A percentile compares a stretch with the other conserved stretches of the same genome.
phyloP scores from a whole-genome alignment of 2,329 filamentous ascomycete genomes.

The Aspergillus uvarum region DNA sequence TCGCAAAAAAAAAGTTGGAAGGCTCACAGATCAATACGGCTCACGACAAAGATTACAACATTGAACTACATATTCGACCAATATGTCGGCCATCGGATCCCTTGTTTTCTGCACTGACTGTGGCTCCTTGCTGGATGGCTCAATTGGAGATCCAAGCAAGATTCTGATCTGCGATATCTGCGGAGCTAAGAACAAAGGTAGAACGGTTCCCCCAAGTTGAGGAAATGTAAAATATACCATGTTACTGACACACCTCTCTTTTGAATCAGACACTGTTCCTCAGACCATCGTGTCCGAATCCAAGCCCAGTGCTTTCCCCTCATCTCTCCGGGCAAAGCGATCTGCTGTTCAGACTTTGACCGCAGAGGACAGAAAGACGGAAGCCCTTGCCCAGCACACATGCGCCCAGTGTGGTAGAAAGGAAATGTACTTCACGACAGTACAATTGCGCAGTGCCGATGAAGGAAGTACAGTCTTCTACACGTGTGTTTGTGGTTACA shows the following conservation, averaged over 20 bases:
- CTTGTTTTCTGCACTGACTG: slow-evolving; percentile 92
- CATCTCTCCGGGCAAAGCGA: slow-evolving; percentile 76
- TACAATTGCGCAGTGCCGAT: slow-evolving; percentile 87
- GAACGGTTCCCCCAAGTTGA: slow-evolving; percentile 8
- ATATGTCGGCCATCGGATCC: slow-evolving; percentile 85
- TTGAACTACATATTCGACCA: slow-evolving; percentile 3
- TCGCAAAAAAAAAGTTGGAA: slow-evolving; percentile 12
- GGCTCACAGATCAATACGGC: not conserved
- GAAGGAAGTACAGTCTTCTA: slow-evolving; percentile 94
- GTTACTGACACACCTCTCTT: slow-evolving; percentile 1
- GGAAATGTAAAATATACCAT: not conserved
- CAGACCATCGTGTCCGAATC: slow-evolving; percentile 78
- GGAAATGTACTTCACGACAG: slow-evolving; percentile 80
- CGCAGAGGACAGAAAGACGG: slow-evolving; percentile 72
- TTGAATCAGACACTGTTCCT: slow-evolving; percentile 64
- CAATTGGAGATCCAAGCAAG: slow-evolving; percentile 72
- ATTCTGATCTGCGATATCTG: slow-evolving; percentile 82
- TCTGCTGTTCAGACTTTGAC: slow-evolving; percentile 84
- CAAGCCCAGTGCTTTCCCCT: slow-evolving; percentile 89
- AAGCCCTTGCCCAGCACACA: slow-evolving; percentile 65
- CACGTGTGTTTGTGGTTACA: slow-evolving; percentile 81
- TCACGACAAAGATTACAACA: not conserved
- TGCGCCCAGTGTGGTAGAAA: slow-evolving; percentile 79
- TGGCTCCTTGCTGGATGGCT: slow-evolving; percentile 82
- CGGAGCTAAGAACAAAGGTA: slow-evolving; percentile 80